Conservation (phyloP, 2,329 filamentous ascomycete species). For the Colletotrichum simmondsii region DNA sequence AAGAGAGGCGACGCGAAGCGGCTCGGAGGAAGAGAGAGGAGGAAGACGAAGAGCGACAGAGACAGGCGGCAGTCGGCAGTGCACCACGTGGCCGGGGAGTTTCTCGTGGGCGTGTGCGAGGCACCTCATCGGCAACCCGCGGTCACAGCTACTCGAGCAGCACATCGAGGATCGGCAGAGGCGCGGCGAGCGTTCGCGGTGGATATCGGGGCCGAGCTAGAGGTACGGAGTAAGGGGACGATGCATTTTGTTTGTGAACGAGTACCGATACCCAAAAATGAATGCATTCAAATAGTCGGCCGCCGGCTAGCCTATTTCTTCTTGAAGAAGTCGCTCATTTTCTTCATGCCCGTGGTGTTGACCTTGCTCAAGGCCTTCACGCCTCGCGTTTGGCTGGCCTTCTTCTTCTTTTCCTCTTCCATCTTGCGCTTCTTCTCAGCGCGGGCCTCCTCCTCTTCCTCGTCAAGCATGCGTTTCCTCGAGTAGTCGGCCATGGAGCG, state of each 20-base stretch:
- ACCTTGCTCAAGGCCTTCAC: conserved; percentile 89
- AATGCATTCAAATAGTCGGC: conserved; percentile 18
- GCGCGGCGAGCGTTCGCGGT: conserved; percentile 32
- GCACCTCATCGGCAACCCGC: conserved; percentile 26
- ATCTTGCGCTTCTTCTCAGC: conserved; percentile 86
- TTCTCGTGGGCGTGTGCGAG: conserved; percentile 25
- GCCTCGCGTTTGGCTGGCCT: conserved; percentile 78
- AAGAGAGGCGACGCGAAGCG: conserved; percentile 81
- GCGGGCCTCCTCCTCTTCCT: conserved; percentile 72
- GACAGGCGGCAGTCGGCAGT: conserved; percentile 44
- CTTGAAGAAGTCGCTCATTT: conserved; percentile 93
- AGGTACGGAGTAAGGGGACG: conserved; percentile 24
- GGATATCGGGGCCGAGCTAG: conserved; percentile 33
- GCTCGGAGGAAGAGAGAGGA: conserved; percentile 72
- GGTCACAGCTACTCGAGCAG: conserved; percentile 30
- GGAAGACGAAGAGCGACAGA: conserved; percentile 60
- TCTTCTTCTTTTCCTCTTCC: conserved; percentile 90
- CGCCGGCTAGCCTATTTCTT: conserved; percentile 61
- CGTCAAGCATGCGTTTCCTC: conserved; percentile 74
- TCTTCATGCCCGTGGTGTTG: conserved; percentile 93
- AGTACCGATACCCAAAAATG: conserved; percentile 33
- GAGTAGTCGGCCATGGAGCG: conserved; percentile 77
- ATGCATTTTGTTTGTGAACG: conserved; percentile 22
- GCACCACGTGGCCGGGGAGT: conserved; percentile 31
- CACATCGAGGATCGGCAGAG: conserved; percentile 35